These are phyloP conservation scores for Cercospora nicotianae DNA, from an alignment of 2,329 filamentous ascomycete species.

Conservation along the genomic window DNA sequence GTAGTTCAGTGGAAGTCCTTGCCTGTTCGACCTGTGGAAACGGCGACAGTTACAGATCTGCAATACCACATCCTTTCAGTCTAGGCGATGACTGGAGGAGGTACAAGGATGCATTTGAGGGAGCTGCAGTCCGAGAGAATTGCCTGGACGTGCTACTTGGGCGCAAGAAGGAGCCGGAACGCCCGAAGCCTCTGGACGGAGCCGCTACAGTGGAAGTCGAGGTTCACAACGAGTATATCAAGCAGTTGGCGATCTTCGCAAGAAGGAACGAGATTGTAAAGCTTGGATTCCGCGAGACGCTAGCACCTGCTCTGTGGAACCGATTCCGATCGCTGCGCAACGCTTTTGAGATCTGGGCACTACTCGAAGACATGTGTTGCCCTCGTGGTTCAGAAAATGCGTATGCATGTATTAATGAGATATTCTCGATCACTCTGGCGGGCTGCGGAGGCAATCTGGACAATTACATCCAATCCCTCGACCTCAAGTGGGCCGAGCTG, in stretches of 20 bases:
- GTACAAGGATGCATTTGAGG: conserved; percentile 33
- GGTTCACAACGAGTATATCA: conserved; percentile 39
- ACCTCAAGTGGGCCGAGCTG: conserved; percentile 31
- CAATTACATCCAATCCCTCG: conserved; percentile 33
- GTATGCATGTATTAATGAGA: conserved; percentile 31
- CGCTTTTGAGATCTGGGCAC: conserved; percentile 33
- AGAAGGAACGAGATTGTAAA: conserved; percentile 35
- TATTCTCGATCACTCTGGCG: conserved; percentile 30
- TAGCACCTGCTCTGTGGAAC: conserved; percentile 31
- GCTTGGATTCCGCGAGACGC: conserved; percentile 27
- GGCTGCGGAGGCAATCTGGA: conserved; percentile 28
- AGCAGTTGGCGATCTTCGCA: conserved; percentile 37
- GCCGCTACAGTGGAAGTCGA: conserved; percentile 29
- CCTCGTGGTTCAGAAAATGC: conserved; percentile 34
- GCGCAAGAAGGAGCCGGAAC: conserved; percentile 33
- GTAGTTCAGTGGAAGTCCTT: conserved; percentile 35
- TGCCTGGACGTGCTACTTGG: conserved; percentile 34
- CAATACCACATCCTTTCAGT: conserved; percentile 20
- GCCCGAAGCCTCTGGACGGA: conserved; percentile 20
- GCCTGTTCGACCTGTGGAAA: conserved; percentile 36
- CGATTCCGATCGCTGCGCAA: conserved; percentile 28
- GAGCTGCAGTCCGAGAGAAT: conserved; percentile 37
- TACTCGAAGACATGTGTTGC: conserved; percentile 35
- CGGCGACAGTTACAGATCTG: conserved; percentile 32
- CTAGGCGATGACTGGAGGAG: conserved; percentile 32